Evolutionary conservation across 768 basidiomycete species (phyloP), one percentile per base, ranked within the genome.

Genomic region (Omphalotus guepiniiformis): DNA sequence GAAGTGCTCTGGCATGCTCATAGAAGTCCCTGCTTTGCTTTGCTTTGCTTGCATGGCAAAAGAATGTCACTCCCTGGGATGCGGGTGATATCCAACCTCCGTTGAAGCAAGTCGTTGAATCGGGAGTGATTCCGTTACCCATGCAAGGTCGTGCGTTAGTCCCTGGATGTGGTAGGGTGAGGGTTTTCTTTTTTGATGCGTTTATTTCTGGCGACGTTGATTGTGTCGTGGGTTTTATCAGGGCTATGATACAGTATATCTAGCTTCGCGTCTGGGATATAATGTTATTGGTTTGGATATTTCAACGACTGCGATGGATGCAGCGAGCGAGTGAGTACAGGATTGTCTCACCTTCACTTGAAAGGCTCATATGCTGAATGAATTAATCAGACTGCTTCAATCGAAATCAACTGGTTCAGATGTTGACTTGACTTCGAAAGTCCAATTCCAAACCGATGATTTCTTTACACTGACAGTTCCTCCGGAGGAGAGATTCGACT

Each of bases 31-130:
- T 41, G 8, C 32, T 15, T 1, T 30, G 29, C 1, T 15, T 40
- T 25, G 11, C 7, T 25, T 36, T 4, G 26, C 28, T 13, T 16
- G 19, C 12, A 51, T 78, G 80, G 79, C 64, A 75, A 55, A 53
- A 61, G 0, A 65, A 68, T 0, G 46, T 78, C 1, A 84, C 80
- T 0, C 85, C 85, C 1, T 88, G 85, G 84, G 84, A 86, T 53
- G 57, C 58, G 5, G 76, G 81, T 2, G 60, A 66, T 5, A 55
- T 68, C 3, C 83, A 85, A 53, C 82, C 78, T 5, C 72, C 82
- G 1, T 64, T 86, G 46, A 62, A 58, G 21, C 77, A 80, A 40
- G 59, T 82, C 1, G 57, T 85, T 21, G 65, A 75, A 39, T 72
- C 73, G 1, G 65, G 66, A 13, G 61, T 67, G 25, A 54, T 81